phyloP scores from a whole-genome alignment of 768 basidiomycete genomes.

The Mrakia frigida region DNA sequence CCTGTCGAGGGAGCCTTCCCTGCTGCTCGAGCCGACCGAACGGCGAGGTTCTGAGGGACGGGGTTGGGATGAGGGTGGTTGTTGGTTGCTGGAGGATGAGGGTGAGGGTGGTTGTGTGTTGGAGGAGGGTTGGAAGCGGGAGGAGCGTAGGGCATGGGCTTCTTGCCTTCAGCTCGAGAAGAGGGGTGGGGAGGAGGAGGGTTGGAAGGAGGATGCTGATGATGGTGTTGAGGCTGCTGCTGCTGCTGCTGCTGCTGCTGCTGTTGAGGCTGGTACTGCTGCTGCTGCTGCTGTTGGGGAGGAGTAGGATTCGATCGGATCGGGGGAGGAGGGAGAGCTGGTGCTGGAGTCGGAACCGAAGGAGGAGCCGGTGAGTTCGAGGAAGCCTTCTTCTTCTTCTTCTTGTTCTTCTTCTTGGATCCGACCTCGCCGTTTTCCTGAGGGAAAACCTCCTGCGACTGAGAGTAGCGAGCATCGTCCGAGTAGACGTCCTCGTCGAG shows the following conservation, averaged over 20 bases:
- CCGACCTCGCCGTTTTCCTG: constrained; percentile 18
- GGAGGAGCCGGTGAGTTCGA: constrained; percentile 10
- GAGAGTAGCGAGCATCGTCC: constrained; percentile 31
- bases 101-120: constrained; percentile 24
- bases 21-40: constrained; percentile 44
- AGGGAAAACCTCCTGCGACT: constrained; percentile 15
- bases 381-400: constrained; percentile 29
- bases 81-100: constrained; percentile 12
- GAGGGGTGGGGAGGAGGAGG: constrained; percentile 55
- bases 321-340: constrained; percentile 12
- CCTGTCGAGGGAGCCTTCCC: constrained; percentile 44
- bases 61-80: constrained; percentile 25
- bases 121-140: constrained; percentile 35
- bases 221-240: constrained; percentile 46
- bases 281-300: constrained; percentile 37
- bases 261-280: constrained; percentile 42
- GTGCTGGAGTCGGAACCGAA: constrained; percentile 9
- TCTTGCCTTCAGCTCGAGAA: constrained; percentile 84
- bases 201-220: constrained; percentile 47
- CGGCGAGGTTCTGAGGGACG: constrained; percentile 32
- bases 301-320: constrained; percentile 33
- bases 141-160: constrained; percentile 70
- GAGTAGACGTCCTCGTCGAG: constrained; percentile 49
- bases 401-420: constrained; percentile 33
- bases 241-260: constrained; percentile 44